phyloP scores from a whole-genome alignment of 139 green algal genomes.

The Tetradesmus obliquus region DNA sequence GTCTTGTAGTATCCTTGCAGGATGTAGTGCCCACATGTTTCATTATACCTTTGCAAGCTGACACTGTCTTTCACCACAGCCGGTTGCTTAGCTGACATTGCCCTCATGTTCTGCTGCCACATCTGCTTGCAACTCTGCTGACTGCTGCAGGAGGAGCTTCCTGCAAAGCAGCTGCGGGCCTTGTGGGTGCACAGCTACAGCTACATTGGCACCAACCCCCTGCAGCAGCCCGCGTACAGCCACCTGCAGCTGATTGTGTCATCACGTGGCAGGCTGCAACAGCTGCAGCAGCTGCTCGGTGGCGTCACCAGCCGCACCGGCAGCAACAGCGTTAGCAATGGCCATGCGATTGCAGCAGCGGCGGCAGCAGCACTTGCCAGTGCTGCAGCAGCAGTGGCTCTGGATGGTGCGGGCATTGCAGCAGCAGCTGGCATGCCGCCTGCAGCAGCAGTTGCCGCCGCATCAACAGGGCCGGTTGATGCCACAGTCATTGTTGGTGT shows the following conservation, averaged over 20 bases:
- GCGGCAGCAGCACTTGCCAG: neutral
- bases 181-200: constrained; percentile 45
- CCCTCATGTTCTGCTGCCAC: neutral
- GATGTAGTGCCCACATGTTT: neutral
- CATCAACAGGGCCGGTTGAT: neutral
- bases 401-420: neutral
- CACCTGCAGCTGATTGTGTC: constrained; percentile 38
- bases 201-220: constrained; percentile 22
- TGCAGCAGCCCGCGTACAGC: constrained; percentile 35
- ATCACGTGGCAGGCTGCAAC: neutral
- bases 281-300: neutral
- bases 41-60: neutral
- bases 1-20: neutral
- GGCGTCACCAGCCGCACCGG: neutral
- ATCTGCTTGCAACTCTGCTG: neutral
- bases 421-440: neutral
- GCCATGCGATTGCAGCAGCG: neutral
- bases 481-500: constrained; percentile 13
- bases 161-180: constrained; percentile 30
- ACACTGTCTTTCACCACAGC: neutral
- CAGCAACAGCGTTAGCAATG: constrained; percentile 29
- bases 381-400: neutral
- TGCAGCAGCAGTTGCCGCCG: constrained; percentile 2
- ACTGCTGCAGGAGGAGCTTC: constrained; percentile 22
- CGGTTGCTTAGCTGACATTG: neutral